phyloP scores from a whole-genome alignment of 768 basidiomycete genomes.

The Russula compacta region DNA sequence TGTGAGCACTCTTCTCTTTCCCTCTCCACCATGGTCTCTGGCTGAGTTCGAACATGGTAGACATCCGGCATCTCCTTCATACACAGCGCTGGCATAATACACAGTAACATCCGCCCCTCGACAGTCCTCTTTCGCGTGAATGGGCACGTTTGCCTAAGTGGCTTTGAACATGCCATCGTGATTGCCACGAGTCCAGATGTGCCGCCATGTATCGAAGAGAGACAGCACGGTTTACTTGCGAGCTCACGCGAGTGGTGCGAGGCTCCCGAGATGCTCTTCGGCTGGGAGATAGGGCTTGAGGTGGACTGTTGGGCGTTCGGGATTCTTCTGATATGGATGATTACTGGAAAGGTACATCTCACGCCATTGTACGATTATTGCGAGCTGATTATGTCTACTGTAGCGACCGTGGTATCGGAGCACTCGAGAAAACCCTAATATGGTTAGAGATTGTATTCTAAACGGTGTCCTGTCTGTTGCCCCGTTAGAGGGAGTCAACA shows the following conservation, averaged over 20 bases:
- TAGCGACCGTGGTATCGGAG: constrained; percentile 4
- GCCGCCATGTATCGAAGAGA: background rate
- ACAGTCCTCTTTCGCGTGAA: constrained; percentile 15
- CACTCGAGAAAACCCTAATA: background rate
- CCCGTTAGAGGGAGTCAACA: background rate
- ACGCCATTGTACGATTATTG: background rate
- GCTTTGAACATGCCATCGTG: constrained; percentile 15
- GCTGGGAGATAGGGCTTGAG: constrained; percentile 17
- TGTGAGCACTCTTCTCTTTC: background rate
- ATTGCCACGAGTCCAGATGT: background rate
- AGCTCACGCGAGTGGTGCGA: constrained; percentile 14
- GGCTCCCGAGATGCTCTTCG: constrained; percentile 18
- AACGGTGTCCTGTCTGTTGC: background rate
- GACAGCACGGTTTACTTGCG: background rate
- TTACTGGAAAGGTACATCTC: constrained; percentile 14
- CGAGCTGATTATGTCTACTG: background rate
- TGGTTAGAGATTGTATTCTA: constrained; percentile 6
- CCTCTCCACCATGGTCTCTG: background rate
- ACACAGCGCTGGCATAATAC: constrained; percentile 16
- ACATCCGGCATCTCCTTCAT: constrained; percentile 14
- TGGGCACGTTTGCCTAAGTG: constrained; percentile 17
- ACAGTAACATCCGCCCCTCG: constrained; percentile 14
- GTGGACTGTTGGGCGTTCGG: constrained; percentile 20
- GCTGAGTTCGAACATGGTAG: background rate
- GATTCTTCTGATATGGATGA: constrained; percentile 17